Evolutionary conservation across 2,329 filamentous ascomycete species (phyloP).

Genomic region (Tolypocladium tropicale): DNA sequence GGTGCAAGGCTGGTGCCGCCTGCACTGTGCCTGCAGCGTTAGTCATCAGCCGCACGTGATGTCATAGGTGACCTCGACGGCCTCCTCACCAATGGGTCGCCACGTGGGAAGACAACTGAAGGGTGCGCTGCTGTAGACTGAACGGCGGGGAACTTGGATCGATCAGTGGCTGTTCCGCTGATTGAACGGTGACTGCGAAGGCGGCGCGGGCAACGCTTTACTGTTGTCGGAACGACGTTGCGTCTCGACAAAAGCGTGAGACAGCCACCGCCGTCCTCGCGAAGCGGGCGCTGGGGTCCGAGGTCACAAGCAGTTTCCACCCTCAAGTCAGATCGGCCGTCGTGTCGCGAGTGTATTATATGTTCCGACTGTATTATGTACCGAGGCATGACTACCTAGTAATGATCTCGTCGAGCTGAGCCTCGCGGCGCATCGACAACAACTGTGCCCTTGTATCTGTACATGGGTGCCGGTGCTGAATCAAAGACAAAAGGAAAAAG

Average conservation of each 20-base stretch:
- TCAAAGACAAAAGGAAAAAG: slow-evolving; percentile 1
- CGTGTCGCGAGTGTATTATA: too few species aligned
- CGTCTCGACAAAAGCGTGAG: background rate
- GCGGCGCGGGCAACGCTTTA: too few species aligned
- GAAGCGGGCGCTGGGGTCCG: background rate
- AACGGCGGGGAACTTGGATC: background rate
- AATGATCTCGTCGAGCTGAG: slow-evolving; percentile 1
- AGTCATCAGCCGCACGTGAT: background rate
- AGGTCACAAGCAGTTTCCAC: too few species aligned
- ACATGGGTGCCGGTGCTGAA: slow-evolving; percentile 11
- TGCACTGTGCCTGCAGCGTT: background rate
- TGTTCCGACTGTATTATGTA: background rate
- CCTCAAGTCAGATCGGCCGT: too few species aligned
- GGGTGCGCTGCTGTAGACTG: background rate
- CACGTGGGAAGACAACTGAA: background rate
- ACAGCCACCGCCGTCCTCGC: too few species aligned
- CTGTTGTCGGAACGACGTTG: too few species aligned
- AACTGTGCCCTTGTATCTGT: slow-evolving; percentile 5
- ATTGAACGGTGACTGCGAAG: too few species aligned
- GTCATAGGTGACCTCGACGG: background rate
- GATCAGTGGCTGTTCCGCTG: too few species aligned
- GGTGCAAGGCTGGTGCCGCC: background rate
- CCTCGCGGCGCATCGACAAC: slow-evolving; percentile 1
- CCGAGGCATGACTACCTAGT: slow-evolving; percentile 1
- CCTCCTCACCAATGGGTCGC: slow-evolving; percentile 8